Evolutionary conservation across 139 green algal genomes (phyloP), one percentile per base, ranked within the genome.

Genomic region (Pseudopediastrum boryanum): DNA sequence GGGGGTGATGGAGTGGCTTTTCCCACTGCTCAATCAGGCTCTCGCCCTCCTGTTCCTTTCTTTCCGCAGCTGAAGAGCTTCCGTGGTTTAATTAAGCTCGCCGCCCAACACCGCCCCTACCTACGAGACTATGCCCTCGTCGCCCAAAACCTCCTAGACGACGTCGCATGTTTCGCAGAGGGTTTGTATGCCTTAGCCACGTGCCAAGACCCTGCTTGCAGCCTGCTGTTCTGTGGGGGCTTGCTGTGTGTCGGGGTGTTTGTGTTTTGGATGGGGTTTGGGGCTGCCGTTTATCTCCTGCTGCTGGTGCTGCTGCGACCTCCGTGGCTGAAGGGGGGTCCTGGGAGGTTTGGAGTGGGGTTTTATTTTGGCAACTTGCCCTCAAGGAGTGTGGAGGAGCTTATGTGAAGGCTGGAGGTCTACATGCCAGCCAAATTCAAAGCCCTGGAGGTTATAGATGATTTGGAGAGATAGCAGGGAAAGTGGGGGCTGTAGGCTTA

Each of bases 81-180:
- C 1, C 33, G 43, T 0, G 61, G 61, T 1, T 10, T 80, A 12
- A 25, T 80, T 10, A 71, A 59, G 33, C 74, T 80, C 33, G 74
- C 74, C 0, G 39, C 61, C 10, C 43, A 73, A 29, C 74, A 80
- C 74, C 63, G 74, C 56, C 12, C 7, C 38, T 38, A 27, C 27
- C 27, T 68, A 4, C 23, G 36, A 9, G 74, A 82, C 9, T 76
- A 82, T 38, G 43, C n/a, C 4, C 64, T 82, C 29, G 12, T 82
- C 5, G n/a, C 62, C 36, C 76, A 82, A 42, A 82, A 82, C 51
- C 27, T 82, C 38, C 50, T 76, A 23, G 64, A 82, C 29, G 76
- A 82, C 51, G 65, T 33, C 13, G 64, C 64, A 25, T 50, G 59
- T 3, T 61, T 68, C 51, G 64, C 51, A 3, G 65, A 82, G 51